Evolutionary conservation across 192 early-diverging fungal species (phyloP).

Genomic region (Phlyctochytrium planicorne): DNA sequence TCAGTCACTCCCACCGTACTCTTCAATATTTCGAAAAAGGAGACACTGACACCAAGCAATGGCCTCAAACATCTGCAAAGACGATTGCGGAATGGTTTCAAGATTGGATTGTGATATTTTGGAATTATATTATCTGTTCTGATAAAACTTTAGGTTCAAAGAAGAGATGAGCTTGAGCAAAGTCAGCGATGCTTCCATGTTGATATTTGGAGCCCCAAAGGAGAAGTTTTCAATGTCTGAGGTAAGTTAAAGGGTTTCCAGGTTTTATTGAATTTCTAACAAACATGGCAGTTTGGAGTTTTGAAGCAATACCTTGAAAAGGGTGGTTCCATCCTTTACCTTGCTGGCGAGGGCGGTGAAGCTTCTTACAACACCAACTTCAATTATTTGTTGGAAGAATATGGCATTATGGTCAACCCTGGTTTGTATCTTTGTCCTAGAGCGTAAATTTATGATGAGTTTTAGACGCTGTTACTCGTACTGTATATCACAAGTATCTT

Average conservation of each 20-base stretch:
- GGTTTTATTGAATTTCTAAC: not conserved
- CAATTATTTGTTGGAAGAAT: conserved; percentile 67
- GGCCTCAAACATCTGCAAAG: conserved; percentile 53
- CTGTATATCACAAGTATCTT: conserved; percentile 61
- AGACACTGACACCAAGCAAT: conserved; percentile 51
- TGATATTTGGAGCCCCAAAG: conserved; percentile 58
- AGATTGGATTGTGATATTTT: conserved; percentile 48
- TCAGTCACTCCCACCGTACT: conserved; percentile 34
- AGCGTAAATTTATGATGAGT: not conserved
- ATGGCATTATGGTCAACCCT: conserved; percentile 62
- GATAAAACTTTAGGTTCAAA: conserved; percentile 42
- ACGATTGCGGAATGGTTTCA: conserved; percentile 45
- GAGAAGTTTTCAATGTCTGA: conserved; percentile 64
- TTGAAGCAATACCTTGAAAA: conserved; percentile 57
- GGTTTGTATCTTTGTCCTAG: conserved; percentile 31
- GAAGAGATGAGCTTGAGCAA: conserved; percentile 55
- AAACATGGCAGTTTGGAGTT: conserved; percentile 61
- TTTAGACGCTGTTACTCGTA: conserved; percentile 54
- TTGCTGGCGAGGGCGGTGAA: conserved; percentile 64
- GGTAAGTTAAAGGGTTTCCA: too few relatives aligned
- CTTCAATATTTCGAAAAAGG: conserved; percentile 59
- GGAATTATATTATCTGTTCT: conserved; percentile 10
- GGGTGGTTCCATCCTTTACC: conserved; percentile 63
- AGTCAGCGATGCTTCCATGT: conserved; percentile 45
- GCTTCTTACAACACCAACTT: conserved; percentile 57